Base-by-base conservation (phyloP, 768 basidiomycete genomes). In the Tulasnella calospora region DNA sequence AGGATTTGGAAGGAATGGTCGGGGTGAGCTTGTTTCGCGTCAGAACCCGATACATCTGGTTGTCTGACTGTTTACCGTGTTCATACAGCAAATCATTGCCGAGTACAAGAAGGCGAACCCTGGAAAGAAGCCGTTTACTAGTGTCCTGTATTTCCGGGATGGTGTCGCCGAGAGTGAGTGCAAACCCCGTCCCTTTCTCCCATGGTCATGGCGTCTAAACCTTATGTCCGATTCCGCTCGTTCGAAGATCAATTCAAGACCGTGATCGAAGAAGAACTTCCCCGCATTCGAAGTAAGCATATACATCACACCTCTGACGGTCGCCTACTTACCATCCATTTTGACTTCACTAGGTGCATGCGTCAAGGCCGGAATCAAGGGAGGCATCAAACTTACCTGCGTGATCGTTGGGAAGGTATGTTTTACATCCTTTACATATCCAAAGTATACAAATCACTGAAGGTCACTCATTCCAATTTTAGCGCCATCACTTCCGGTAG, bases 321-420 rank as follows among this genome's bases (percentile, higher is more conserved):
- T 7, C 30, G 30, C 21, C 13, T 57, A 44, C 44, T 74, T 27
- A 61, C 21, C 19, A 27, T 57, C 61, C 36, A n/a, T 40, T 27
- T n/a, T 33, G 46, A 75, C 35, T 67, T 70, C 23, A 1, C 21
- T 82, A 94, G 94, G 80, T 75, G 93, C 93, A 6, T 94, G 92
- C 80, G 79, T 76, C 0, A 87, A 89, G 6, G 81, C 92, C 0
- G 85, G 86, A 9, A 90, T 94, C 1, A 27, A 36, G 38, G 89
- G 89, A 0, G 21, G 44, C 13, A 81, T 82, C 19, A 89, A 88
- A 75, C 92, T 95, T 41, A 95, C 94, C 0, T 85, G 94, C 33
- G 88, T 94, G 75, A 86, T 95, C 38, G 94, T 95, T 13, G 93
- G 92, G 17, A 95, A 95, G 77, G 77, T 78, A 40, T 0, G 77